Evolutionary conservation across 768 basidiomycete species (phyloP), one percentile per base, ranked within the genome.

Genomic region (Tephrocybe sp.): DNA sequence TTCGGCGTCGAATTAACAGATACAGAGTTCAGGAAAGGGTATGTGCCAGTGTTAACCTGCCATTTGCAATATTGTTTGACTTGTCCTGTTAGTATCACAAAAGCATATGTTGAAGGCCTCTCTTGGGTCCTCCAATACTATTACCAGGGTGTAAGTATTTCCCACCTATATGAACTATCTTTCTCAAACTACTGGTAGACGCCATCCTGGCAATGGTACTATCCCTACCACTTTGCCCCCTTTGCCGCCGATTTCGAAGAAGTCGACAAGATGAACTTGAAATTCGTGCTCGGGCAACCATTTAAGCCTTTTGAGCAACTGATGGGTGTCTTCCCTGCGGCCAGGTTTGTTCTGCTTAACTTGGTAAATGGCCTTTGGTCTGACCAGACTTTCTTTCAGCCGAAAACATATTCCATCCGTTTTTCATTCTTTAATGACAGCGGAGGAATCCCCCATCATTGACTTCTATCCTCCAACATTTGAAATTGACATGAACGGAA

Each of bases 401-500:
- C 90, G 87, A 61, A 73, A 84, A 53, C 94, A 97, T 65, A 92
- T 99, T 42, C 97, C 97, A 1, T 66, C 77, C 25, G 77, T 83
- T 0, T 94, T 98, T 76, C 95, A 97, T 26, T 63, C 74, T 4
- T 80, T 98, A 33, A 99, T 99, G 97, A 80, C 75, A 3, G 83
- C 90, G 2, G 80, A 86, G 42, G 81, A 87, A 26, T 98, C 95
- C 0, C 92, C 93, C 7, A 98, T 98, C 68, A 83, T 93, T 53
- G 95, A 98, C 63, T 98, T 98, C 73, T 98, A 98, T 69, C 96
- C 96, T 0, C 56, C 77, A 0, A 83, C 87, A 14, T 99, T 99
- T 67, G 84, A 95, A 60, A 87, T 98, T 62, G 97, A 99, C 68
- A 99, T 99, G 97, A 99, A 99, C 63, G 97, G 97, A 52, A 98